phyloP scores from a whole-genome alignment of 345 rosid species.

The Clarkia xantiana region DNA sequence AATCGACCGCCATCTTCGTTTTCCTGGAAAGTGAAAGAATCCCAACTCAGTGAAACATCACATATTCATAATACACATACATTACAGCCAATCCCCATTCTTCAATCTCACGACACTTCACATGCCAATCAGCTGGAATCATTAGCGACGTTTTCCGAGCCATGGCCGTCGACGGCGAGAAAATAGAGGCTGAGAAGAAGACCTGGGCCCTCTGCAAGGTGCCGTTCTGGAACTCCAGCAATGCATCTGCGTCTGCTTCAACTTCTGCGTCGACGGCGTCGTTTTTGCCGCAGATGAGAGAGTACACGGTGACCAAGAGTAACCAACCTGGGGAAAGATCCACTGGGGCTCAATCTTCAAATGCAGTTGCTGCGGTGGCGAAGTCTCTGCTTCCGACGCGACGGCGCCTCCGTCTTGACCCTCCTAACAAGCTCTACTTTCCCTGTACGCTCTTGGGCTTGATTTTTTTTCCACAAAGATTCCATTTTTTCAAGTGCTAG shows the following conservation, averaged over 20 bases:
- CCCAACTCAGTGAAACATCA: neutral
- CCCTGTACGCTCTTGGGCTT: constrained; percentile 27
- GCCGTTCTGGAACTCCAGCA: constrained; percentile 48
- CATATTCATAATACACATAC: neutral
- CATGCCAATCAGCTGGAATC: neutral
- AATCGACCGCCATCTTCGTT: constrained; percentile 2
- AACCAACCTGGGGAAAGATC: neutral
- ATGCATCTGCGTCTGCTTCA: constrained; percentile 16
- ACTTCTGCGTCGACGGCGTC: constrained; percentile 25
- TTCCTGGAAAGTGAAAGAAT: neutral
- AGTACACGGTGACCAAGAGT: constrained; percentile 17
- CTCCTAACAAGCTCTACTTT: constrained; percentile 57
- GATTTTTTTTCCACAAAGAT: neutral
- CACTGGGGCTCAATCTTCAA: constrained; percentile 19
- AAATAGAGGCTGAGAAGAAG: constrained; percentile 20
- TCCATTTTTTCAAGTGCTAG: neutral
- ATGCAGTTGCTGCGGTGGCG: constrained; percentile 37
- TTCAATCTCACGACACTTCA: neutral
- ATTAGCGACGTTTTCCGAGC: neutral
- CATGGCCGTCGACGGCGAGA: constrained; percentile 26
- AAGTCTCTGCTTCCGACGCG: constrained; percentile 55
- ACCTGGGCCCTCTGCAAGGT: constrained; percentile 29
- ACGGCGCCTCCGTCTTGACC: constrained; percentile 64
- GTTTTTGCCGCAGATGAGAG: constrained; percentile 17
- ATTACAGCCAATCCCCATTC: no score